A percentile compares a stretch with the other conserved stretches of the same genome.
phyloP scores from a whole-genome alignment of 768 basidiomycete genomes.

The Termitomyces sp. region DNA sequence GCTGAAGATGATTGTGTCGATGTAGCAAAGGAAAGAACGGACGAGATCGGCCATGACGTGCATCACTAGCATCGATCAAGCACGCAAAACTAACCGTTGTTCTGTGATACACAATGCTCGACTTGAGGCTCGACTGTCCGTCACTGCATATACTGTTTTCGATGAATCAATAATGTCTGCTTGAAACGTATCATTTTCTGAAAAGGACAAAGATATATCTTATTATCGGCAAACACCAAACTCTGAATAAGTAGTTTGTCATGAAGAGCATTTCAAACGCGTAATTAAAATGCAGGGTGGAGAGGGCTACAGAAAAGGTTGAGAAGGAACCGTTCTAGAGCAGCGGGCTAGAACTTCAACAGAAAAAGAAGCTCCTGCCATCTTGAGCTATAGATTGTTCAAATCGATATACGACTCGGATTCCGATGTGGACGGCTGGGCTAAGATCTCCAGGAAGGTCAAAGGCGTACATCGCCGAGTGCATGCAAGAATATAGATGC shows the following conservation, averaged over 20 bases:
- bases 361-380: neutral
- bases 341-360: neutral
- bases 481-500: constrained; percentile 1
- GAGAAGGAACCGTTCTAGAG: neutral
- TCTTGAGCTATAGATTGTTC: neutral
- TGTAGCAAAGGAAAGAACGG: neutral
- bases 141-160: neutral
- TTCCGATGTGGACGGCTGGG: constrained; percentile 5
- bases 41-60: neutral
- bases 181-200: neutral
- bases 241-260: neutral
- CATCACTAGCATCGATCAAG: neutral
- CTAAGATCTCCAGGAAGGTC: neutral
- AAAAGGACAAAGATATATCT: neutral
- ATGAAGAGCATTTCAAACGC: neutral
- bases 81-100: neutral
- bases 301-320: neutral
- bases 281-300: neutral
- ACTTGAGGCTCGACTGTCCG: neutral
- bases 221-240: neutral
- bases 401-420: neutral
- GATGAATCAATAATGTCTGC: neutral
- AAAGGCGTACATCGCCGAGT: neutral
- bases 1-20: neutral
- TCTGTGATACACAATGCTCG: neutral